Conservation (phyloP, 2,329 filamentous ascomycete species). For the Cladosporium sp. region DNA sequence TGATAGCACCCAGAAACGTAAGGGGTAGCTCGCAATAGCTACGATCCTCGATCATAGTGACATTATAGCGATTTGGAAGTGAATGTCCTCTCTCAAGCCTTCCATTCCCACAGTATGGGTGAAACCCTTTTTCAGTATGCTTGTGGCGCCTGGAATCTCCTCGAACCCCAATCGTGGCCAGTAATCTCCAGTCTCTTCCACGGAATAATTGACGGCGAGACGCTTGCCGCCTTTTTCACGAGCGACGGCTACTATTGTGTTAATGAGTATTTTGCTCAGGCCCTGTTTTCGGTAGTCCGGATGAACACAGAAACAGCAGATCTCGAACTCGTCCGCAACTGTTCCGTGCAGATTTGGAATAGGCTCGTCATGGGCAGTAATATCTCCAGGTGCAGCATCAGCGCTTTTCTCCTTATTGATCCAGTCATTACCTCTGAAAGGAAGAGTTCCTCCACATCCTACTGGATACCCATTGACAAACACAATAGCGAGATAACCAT, state of each 20-base stretch:
- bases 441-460: conserved; percentile 20
- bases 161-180: conserved; percentile 22
- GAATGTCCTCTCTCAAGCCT: conserved; percentile 20
- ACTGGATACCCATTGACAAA: conserved; percentile 16
- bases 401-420: conserved; percentile 14
- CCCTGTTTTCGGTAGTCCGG: conserved; percentile 16
- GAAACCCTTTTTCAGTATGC: conserved; percentile 23
- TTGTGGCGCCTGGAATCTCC: conserved; percentile 16
- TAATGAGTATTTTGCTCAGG: conserved; percentile 16
- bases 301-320: conserved; percentile 25
- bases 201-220: conserved; percentile 18
- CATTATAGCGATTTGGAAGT: conserved; percentile 19
- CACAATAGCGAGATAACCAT: conserved; percentile 18
- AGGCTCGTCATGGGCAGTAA: neutral
- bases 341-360: conserved; percentile 2
- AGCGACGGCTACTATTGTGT: conserved; percentile 13
- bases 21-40: neutral
- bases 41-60: neutral
- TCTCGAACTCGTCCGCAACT: conserved; percentile 17
- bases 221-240: conserved; percentile 17
- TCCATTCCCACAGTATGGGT: conserved; percentile 18
- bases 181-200: conserved; percentile 22
- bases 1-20: too few relatives aligned
- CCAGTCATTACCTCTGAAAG: conserved; percentile 22
- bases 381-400: neutral